Evolutionary conservation across 345 rosid genomes (phyloP).

Genomic region (Populus ilicifolia): DNA sequence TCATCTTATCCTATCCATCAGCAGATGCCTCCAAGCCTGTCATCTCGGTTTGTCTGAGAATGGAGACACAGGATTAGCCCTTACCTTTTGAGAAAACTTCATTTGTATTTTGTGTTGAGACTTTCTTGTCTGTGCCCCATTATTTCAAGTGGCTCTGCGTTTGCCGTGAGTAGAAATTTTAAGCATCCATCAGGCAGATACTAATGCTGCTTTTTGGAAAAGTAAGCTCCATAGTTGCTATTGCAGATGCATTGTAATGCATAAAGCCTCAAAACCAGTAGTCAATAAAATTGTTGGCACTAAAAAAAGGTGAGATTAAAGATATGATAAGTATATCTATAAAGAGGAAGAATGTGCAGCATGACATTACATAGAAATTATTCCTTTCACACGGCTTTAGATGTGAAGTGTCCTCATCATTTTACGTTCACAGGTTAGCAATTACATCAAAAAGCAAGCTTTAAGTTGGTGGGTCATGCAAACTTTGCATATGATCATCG

Average conservation of each 20-base stretch:
- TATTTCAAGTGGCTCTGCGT: neutral
- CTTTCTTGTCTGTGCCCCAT: neutral
- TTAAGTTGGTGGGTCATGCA: neutral
- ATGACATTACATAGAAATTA: neutral
- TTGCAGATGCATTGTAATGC: slow-evolving; percentile 8
- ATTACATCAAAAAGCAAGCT: neutral
- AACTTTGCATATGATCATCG: neutral
- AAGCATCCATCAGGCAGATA: slow-evolving; percentile 1
- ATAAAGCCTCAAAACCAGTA: neutral
- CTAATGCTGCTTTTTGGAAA: slow-evolving; percentile 7
- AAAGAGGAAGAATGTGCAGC: neutral
- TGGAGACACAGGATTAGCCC: neutral
- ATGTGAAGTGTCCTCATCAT: neutral
- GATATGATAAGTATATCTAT: neutral
- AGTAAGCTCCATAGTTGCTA: slow-evolving; percentile 12
- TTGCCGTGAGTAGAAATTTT: slow-evolving; percentile 1
- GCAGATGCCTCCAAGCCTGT: neutral
- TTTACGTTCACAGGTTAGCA: neutral
- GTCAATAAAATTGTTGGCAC: neutral
- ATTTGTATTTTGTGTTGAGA: neutral
- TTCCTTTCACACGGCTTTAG: slow-evolving; percentile 32
- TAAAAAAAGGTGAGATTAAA: neutral
- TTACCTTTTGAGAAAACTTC: neutral
- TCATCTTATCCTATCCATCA: neutral
- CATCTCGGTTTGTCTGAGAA: neutral